phyloP scores from a whole-genome alignment of 805 yeast genomes.

The Candida methanosorbosa region DNA sequence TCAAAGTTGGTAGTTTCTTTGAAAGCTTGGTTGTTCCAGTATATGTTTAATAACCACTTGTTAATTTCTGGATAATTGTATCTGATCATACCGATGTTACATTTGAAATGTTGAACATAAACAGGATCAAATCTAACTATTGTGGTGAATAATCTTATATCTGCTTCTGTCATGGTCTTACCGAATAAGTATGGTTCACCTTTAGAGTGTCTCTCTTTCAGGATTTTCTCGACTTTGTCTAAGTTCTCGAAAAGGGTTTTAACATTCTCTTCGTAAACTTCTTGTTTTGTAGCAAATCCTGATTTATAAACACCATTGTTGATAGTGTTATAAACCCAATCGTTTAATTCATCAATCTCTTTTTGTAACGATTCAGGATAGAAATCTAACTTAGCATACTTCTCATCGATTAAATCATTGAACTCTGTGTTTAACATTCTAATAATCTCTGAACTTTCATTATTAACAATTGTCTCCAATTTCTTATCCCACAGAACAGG shows the following conservation, averaged over 20 bases:
- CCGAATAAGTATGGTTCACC: constrained; percentile 44
- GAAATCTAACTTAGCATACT: constrained; percentile 44
- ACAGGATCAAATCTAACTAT: constrained; percentile 88
- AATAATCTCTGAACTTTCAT: constrained; percentile 85
- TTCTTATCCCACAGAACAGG: constrained; percentile 92
- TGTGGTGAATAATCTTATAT: constrained; percentile 79
- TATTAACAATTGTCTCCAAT: constrained; percentile 75
- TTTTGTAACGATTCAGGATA: constrained; percentile 48
- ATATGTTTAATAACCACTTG: constrained; percentile 73
- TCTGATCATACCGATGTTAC: constrained; percentile 78
- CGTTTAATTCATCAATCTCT: constrained; percentile 69
- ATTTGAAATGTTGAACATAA: constrained; percentile 92
- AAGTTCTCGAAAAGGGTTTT: constrained; percentile 52
- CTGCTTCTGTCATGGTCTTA: constrained; percentile 76
- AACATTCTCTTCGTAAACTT: constrained; percentile 68
- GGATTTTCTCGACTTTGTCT: constrained; percentile 59
- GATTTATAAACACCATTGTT: constrained; percentile 92
- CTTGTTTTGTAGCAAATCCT: constrained; percentile 83
- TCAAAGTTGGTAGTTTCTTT: constrained; percentile 75
- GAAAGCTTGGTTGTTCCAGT: constrained; percentile 71
- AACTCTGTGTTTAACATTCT: constrained; percentile 76
- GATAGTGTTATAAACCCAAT: constrained; percentile 75
- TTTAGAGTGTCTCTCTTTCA: constrained; percentile 34
- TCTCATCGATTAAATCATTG: constrained; percentile 41
- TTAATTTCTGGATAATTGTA: constrained; percentile 69